Evolutionary conservation across 2,329 filamentous ascomycete genomes (phyloP), one percentile per base, ranked within the genome.

Genomic region (Tricladium varicosporioides): DNA sequence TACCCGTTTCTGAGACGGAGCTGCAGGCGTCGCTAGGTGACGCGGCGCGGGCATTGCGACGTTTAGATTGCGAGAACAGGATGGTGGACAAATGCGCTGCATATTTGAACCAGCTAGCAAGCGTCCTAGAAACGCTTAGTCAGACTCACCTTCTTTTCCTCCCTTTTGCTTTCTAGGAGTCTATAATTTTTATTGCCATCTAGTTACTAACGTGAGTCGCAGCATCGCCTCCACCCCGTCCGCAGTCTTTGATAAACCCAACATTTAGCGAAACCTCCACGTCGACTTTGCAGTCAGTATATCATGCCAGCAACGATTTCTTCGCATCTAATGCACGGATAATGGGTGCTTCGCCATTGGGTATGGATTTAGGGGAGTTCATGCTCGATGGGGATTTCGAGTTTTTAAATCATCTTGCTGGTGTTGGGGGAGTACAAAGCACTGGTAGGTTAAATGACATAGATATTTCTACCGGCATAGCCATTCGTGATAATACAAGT

Each of bases 311-410:
- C 18, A 46, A n/a, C 15, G 14, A n/a, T n/a, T 16, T 16, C 13
- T 18, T 11, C 15, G 9, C 16, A 16, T 16, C 43, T 5, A 18
- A 13, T 22, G 18, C 9, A 16, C 9, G 14, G 3, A 46, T 46
- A 22, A 36, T 51, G 40, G 27, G 51, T 49, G 10, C 42, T 15
- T 67, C 65, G 1, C 66, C 70, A 5, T 60, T 73, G 33, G 67
- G 70, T 0, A 66, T 71, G 62, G 72, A 73, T 44, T 57, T 73
- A 18, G 70, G 72, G 1, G 71, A 74, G 56, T 74, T 74, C 48
- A 69, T 74, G 65, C 57, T 73, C 36, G 71, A 74, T 48, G 67
- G 67, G 13, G 70, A 72, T 57, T 58, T 73, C 13, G 65, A 62
- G 1, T 67, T 66, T 48, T 51, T 67, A 36, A 64, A 66, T 56